Conservation (phyloP, 1,139 yeast genomes). For the Yamadazyma blattariae region DNA sequence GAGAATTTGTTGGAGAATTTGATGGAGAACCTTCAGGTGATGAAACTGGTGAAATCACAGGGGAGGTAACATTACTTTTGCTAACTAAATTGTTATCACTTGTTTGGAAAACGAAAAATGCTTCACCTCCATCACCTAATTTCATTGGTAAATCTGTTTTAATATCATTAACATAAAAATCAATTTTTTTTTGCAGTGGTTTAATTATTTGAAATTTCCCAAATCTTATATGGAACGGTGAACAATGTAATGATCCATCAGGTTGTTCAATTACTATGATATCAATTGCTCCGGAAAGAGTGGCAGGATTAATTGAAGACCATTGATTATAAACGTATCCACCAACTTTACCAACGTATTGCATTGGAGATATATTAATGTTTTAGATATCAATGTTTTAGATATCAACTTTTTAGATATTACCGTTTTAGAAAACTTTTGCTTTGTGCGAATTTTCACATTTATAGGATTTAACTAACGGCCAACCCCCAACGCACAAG, state of each 20-base stretch:
- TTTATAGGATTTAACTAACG: too few relatives aligned
- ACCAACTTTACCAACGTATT: slow-evolving; percentile 93
- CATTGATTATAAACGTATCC: slow-evolving; percentile 95
- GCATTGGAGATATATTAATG: slow-evolving; percentile 58
- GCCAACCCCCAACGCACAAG: too few relatives aligned
- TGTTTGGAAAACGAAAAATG: slow-evolving; percentile 93
- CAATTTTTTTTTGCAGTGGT: slow-evolving; percentile 96
- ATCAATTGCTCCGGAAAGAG: slow-evolving; percentile 95
- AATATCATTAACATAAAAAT: slow-evolving; percentile 78
- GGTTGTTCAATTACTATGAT: slow-evolving; percentile 94
- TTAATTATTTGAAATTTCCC: slow-evolving; percentile 90
- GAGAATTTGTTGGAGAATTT: slow-evolving; percentile 12
- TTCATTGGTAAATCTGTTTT: slow-evolving; percentile 90
- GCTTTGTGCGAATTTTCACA: too few relatives aligned
- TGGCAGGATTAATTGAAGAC: slow-evolving; percentile 96
- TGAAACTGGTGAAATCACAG: slow-evolving; percentile 78
- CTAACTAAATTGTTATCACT: slow-evolving; percentile 61
- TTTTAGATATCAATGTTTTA: too few relatives aligned
- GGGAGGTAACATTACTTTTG: slow-evolving; percentile 79
- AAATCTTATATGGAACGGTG: slow-evolving; percentile 95
- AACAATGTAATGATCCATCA: slow-evolving; percentile 76
- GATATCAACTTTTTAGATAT: neutral
- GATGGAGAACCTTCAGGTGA: slow-evolving; percentile 57
- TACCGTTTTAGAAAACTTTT: neutral
- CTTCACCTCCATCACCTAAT: slow-evolving; percentile 97